Percentiles rank a stretch among this genome's conserved stretches.
Conservation (phyloP, 352 stramenopile genomes). For the Phytophthora palmivora region DNA sequence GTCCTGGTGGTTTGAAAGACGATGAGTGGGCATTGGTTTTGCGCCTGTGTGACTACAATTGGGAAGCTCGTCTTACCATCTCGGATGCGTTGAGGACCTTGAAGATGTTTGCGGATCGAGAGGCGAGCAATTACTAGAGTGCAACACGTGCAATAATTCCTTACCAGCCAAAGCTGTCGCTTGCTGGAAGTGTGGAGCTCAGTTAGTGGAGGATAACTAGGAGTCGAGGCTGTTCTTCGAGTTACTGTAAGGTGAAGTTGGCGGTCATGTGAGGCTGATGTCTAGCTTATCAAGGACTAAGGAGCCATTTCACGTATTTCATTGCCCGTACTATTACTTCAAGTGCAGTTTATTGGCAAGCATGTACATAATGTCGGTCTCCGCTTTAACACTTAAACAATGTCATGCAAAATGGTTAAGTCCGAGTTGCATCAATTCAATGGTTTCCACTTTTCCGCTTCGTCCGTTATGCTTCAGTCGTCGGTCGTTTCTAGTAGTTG, state of each 20-base stretch:
- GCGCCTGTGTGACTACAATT: slow-evolving; percentile 7
- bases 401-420: too few relatives aligned
- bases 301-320: too few relatives aligned
- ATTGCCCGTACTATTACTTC: too few relatives aligned
- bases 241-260: too few relatives aligned
- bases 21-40: slow-evolving; percentile 30
- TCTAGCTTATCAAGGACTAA: too few relatives aligned
- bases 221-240: too few relatives aligned
- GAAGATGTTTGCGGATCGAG: slow-evolving; percentile 23
- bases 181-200: not conserved
- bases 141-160: not conserved
- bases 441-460: slow-evolving; percentile 12
- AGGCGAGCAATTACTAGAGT: slow-evolving; percentile 1
- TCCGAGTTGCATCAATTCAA: too few relatives aligned
- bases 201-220: too few relatives aligned
- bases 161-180: not conserved
- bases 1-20: slow-evolving; percentile 16
- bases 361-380: too few relatives aligned
- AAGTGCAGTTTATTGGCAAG: not conserved
- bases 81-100: slow-evolving; percentile 5
- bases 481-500: slow-evolving; percentile 23
- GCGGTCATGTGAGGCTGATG: too few relatives aligned
- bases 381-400: too few relatives aligned
- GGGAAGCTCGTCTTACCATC: slow-evolving; percentile 5
- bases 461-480: slow-evolving; percentile 8